phyloP scores from a whole-genome alignment of 805 yeast genomes.

The Candida vartiovaarae region DNA sequence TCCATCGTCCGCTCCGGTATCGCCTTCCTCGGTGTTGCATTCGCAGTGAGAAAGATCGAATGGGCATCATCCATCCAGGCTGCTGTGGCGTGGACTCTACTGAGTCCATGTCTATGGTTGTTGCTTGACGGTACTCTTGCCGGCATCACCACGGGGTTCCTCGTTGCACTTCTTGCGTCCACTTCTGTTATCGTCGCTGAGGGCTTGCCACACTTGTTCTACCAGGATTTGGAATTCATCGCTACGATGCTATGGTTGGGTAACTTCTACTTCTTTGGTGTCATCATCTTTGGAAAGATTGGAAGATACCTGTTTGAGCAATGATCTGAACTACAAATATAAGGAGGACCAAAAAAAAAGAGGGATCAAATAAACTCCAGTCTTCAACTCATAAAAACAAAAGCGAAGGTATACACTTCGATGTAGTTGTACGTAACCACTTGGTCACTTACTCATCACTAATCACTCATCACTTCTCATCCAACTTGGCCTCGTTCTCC shows the following conservation, averaged over 20 bases:
- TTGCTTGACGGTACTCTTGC: slow-evolving; percentile 53
- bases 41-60: slow-evolving; percentile 60
- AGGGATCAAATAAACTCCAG: too few relatives aligned
- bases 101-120: slow-evolving; percentile 63
- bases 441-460: too few relatives aligned
- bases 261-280: slow-evolving; percentile 60
- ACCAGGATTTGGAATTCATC: slow-evolving; percentile 32
- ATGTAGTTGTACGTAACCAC: too few relatives aligned
- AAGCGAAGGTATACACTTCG: too few relatives aligned
- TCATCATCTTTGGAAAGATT: slow-evolving; percentile 60
- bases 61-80: slow-evolving; percentile 66
- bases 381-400: too few relatives aligned
- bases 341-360: neutral
- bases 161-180: slow-evolving; percentile 21
- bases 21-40: slow-evolving; percentile 64
- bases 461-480: neutral
- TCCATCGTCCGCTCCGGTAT: slow-evolving; percentile 36
- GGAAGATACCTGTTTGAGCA: slow-evolving; percentile 45
- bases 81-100: slow-evolving; percentile 51
- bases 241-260: slow-evolving; percentile 49
- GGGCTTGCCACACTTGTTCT: slow-evolving; percentile 52
- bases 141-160: slow-evolving; percentile 37
- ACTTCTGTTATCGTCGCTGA: slow-evolving; percentile 21
- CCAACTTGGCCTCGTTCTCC: slow-evolving; percentile 40
- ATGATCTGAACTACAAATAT: neutral